Base-by-base conservation (phyloP, 768 basidiomycete species). In the Leucogyrophana mollusca region DNA sequence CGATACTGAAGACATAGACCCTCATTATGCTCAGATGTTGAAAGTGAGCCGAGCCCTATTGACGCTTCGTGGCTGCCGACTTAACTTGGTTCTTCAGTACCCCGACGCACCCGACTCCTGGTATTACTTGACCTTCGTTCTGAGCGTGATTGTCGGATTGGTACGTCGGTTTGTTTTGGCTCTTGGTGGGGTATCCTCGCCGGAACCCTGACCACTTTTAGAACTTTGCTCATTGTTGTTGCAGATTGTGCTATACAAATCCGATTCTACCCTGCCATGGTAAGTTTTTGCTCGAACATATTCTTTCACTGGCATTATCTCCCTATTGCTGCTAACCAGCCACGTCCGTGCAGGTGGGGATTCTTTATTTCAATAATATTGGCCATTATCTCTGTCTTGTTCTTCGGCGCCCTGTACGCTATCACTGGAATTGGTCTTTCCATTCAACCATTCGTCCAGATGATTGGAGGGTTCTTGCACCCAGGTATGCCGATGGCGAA, bases 11-110 rank as follows among this genome's bases (percentile, higher is more conserved):
- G 68, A 71, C 20, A 57, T 75, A 23, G 80, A 83, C 50, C 74
- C 77, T 23, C 82, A 83, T 58, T 73, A 77, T 27, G 64, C 63
- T n/a, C 74, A 79, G 57, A 82, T 83, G 80, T 50, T 52, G 35
- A 59, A 66, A 24, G 68, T 66, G 37, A 70, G 48, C 4, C 0
- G 21, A 4, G 2, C 4, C 22, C 3, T 25, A 4, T 35, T 59
- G 60, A 10, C 68, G 67, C 46, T 52, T 50, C 13, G 7, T 30
- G 27, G 27, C 7, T 14, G 3, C 9, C n/a, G 2, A 37, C 43
- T 16, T 5, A 3, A 20, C 10, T 33, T 8, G 13, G n/a, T 2
- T 2, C 22, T 25, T 3, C 24, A 70, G 68, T 71, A 72, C 49
- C 55, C 61, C 9, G 66, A 72, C 16, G 52, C 43, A 14, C 66